phyloP scores from a whole-genome alignment of 2,329 filamentous ascomycete species.

The Dichotomopilus funicola region DNA sequence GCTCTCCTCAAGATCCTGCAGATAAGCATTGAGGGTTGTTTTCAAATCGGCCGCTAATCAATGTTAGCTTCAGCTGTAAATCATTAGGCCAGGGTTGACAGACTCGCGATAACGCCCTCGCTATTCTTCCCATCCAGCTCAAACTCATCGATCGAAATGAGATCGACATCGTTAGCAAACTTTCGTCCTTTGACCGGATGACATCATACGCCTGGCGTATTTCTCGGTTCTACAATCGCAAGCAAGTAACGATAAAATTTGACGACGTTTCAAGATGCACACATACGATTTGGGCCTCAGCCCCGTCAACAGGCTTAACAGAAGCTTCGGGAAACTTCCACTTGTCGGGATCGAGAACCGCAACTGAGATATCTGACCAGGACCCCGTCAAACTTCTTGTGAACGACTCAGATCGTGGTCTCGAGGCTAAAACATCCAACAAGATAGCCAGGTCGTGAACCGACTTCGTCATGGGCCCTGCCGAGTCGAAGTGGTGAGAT shows the following conservation, averaged over 20 bases:
- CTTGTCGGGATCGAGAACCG: not conserved
- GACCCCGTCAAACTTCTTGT: not conserved
- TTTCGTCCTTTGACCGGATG: not conserved
- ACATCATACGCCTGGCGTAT: not conserved
- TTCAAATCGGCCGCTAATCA: not conserved
- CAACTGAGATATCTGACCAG: not conserved
- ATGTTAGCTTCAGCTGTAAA: not conserved
- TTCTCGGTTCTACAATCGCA: not conserved
- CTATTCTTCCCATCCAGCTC: not conserved
- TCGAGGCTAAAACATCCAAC: not conserved
- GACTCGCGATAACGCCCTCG: not conserved
- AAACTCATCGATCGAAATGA: not conserved
- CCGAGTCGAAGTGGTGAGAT: not conserved
- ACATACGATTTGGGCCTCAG: not conserved
- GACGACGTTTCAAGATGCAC: not conserved
- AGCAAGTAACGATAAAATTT: not conserved
- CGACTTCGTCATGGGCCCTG: not conserved
- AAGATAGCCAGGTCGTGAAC: not conserved
- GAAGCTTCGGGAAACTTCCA: not conserved
- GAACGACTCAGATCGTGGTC: not conserved
- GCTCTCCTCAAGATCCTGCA: not conserved
- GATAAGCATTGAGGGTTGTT: not conserved
- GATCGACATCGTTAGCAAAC: not conserved
- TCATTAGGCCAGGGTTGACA: not conserved
- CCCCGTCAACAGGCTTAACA: not conserved